Percentiles rank a stretch among this genome's conserved stretches.
These are phyloP conservation scores for Colletotrichum sp. DNA, from an alignment of 2,329 filamentous ascomycete genomes.

Conservation along the genomic window DNA sequence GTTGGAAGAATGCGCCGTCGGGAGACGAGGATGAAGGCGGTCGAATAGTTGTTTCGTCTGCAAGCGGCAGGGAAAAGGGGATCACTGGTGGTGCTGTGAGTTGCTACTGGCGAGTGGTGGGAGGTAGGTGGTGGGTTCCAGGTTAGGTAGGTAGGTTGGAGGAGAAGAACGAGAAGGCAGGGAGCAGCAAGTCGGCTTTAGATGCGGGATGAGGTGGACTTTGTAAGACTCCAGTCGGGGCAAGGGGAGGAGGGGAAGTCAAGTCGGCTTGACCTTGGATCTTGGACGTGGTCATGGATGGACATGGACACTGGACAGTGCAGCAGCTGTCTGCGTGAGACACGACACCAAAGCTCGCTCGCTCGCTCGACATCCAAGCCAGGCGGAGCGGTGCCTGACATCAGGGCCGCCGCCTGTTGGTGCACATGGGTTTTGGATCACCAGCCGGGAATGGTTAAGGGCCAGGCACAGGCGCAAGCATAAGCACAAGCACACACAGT, in stretches of 20 bases:
- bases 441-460: slow-evolving; percentile 11
- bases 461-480: slow-evolving; percentile 8
- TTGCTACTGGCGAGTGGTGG: neutral
- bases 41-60: slow-evolving; percentile 14
- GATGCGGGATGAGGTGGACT: slow-evolving; percentile 18
- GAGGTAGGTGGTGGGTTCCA: neutral
- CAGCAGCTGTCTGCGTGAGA: neutral
- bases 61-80: slow-evolving; percentile 12
- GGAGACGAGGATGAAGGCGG: neutral
- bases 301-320: slow-evolving; percentile 3
- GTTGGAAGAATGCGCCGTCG: neutral
- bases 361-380: neutral
- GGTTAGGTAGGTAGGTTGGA: neutral
- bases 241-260: neutral
- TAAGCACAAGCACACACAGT: slow-evolving; percentile 4
- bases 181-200: neutral
- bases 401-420: slow-evolving; percentile 2
- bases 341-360: neutral
- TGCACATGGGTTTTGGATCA: slow-evolving; percentile 8
- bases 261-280: neutral
- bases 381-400: slow-evolving; percentile 9
- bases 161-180: neutral
- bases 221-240: slow-evolving; percentile 1
- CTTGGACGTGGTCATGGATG: neutral
- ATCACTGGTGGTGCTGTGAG: neutral